Base-by-base conservation (phyloP, 805 yeast species). In the Blastobotrys peoriensis region DNA sequence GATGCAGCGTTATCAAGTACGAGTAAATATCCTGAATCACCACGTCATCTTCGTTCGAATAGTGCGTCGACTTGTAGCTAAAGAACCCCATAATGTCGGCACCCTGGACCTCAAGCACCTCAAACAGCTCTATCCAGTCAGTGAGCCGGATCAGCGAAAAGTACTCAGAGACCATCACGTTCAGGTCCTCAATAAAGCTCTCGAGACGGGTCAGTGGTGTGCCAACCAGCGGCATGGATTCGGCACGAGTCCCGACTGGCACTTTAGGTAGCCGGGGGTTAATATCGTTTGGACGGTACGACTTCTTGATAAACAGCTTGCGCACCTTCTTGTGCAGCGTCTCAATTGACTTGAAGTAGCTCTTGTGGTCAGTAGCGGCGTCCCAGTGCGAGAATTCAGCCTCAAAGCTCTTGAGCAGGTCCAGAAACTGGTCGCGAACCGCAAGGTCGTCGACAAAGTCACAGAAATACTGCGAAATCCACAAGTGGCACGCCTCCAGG, bases 101-200 rank as follows among this genome's bases (percentile, higher is more conserved):
- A 20, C 81, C 76, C 47, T 83, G 81, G 25, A 76, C 67, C 59
- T 89, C 96, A 37, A 91, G 63, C 1, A 81, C 64, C 56, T 86
- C 91, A 59, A 77, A 84, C 3, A 82, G 75, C 44, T 74, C 73
- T 41, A 86, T 69, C 96, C 97, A 91, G 54, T 89, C 95, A 48
- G 75, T 76, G 9, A 78, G 62, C 9, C 78, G 72, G 27, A 83
- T 73, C 8, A 77, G 73, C 21, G 65, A 68, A 58, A 82, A 79
- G 25, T 82, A 69, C 3, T 75, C 73, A 2, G 74, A 67, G 21
- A 85, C 71, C 4, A 86, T 66, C 15, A 70, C 67, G 62, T 89
- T 91, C 47, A 89, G 62, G 38, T 74, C 73, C 44, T 73, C 74
- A 18, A 86, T 69, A 63, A 86, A 83, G 40, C 69, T 65, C 47